Evolutionary conservation across 2,329 filamentous ascomycete species (phyloP), one percentile per base, ranked within the genome.

Genomic region (Cordyceps fumosorosea): DNA sequence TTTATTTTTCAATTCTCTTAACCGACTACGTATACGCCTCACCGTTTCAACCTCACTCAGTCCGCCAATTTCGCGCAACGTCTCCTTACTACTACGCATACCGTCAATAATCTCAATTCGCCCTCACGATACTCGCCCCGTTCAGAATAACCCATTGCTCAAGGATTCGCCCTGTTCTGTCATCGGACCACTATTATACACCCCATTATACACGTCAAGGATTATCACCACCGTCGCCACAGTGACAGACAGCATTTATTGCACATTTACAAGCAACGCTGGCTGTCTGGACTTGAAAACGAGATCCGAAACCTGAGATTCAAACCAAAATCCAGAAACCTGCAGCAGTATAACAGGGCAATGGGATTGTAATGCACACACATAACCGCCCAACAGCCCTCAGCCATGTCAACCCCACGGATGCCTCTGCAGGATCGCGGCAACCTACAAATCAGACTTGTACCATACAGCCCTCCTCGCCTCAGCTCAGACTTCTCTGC

Each of bases 401-500:
- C 22, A 32, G 54, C 37, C 54, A 65, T 65, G 63, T 55, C 63
- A 48, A 56, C 50, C 18, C 26, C 53, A 29, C 55, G 61, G n/a
- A 40, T 40, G 37, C 56, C 62, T 16, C 26, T 56, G 44, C 47
- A 51, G 20, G 62, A 58, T 44, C 55, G 53, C 22, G 54, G 22
- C 62, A 48, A 60, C 26, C 42, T 72, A 5, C 70, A 72, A 62
- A 75, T 77, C 50, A 72, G 75, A n/a, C 61, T 76, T 18, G 75
- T 77, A 37, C 74, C 75, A 14, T 76, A 77, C 62, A 75, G 69
- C 57, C 75, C 75, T 32, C 73, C 74, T 54, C 71, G 73, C 45
- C 65, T 76, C 55, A 72, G 69, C 60, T 70, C 71, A 45, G 73
- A 72, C 63, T 70, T 64, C 24, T 70, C 72, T 6, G 44, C 54